These are phyloP conservation scores for Aspergillus versicolor DNA, from an alignment of 2,329 filamentous ascomycete species.

Conservation along the genomic window DNA sequence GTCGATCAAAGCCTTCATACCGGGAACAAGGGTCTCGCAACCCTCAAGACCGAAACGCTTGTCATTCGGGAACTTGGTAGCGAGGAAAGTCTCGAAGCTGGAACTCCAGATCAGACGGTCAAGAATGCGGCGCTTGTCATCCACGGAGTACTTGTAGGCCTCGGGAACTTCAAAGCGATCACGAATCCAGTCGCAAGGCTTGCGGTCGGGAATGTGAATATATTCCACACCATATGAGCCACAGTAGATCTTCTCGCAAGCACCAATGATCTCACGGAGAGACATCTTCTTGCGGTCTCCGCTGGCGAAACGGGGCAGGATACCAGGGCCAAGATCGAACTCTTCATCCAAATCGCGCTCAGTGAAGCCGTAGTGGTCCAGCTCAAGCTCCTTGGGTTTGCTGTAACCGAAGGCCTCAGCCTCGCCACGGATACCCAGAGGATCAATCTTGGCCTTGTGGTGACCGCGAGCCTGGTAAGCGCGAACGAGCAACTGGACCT, in stretches of 20 bases:
- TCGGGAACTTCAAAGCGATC: conserved; percentile 90
- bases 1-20: conserved; percentile 99
- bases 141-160: conserved; percentile 95
- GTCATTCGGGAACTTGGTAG: conserved; percentile 98
- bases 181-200: conserved; percentile 97
- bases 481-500: conserved; percentile 94
- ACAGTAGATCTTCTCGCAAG: conserved; percentile 95
- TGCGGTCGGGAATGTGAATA: conserved; percentile 96
- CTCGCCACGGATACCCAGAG: conserved; percentile 87
- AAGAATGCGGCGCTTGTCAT: conserved; percentile 96
- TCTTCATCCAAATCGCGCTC: conserved; percentile 92
- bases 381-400: conserved; percentile 87
- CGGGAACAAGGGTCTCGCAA: conserved; percentile 92
- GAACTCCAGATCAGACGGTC: conserved; percentile 98
- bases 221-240: conserved; percentile 98
- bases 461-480: conserved; percentile 98
- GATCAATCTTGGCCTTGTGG: conserved; percentile 97
- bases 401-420: conserved; percentile 79
- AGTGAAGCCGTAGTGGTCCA: conserved; percentile 92
- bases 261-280: conserved; percentile 85
- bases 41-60: conserved; percentile 99
- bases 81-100: conserved; percentile 92
- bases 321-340: conserved; percentile 89
- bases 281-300: conserved; percentile 94
- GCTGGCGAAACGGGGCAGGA: conserved; percentile 88